These are phyloP conservation scores for Boletus rex-veris DNA, from an alignment of 768 basidiomycete species.

Conservation along the genomic window DNA sequence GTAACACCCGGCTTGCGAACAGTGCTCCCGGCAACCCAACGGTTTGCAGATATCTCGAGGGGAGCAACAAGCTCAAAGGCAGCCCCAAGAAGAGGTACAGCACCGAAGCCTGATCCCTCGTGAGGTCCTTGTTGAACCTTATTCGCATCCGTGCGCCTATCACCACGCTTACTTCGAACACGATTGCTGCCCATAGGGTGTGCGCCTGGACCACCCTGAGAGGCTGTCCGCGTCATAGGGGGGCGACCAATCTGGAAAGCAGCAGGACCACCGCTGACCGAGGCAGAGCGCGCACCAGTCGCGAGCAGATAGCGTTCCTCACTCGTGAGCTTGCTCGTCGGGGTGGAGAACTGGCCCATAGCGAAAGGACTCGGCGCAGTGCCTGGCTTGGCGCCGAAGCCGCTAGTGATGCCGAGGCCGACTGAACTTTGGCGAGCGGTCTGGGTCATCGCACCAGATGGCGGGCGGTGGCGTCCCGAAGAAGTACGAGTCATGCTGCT, in stretches of 20 bases:
- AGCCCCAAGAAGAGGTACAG: slow-evolving; percentile 26
- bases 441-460: slow-evolving; percentile 41
- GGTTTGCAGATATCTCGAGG: slow-evolving; percentile 73
- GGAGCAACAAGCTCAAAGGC: slow-evolving; percentile 70
- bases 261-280: slow-evolving; percentile 49
- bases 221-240: slow-evolving; percentile 68
- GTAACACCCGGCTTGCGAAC: slow-evolving; percentile 40
- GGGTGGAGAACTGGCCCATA: slow-evolving; percentile 70
- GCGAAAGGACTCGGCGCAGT: slow-evolving; percentile 31
- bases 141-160: slow-evolving; percentile 60
- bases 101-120: slow-evolving; percentile 35
- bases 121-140: slow-evolving; percentile 37
- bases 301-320: slow-evolving; percentile 62
- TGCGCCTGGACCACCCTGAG: slow-evolving; percentile 56
- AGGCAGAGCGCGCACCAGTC: slow-evolving; percentile 47
- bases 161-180: slow-evolving; percentile 81
- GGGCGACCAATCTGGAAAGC: slow-evolving; percentile 52
- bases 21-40: slow-evolving; percentile 60
- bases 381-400: slow-evolving; percentile 32
- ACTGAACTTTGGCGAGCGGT: slow-evolving; percentile 47
- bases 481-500: slow-evolving; percentile 55
- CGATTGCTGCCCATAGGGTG: slow-evolving; percentile 52
- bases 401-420: slow-evolving; percentile 40
- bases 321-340: slow-evolving; percentile 56
- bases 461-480: slow-evolving; percentile 57